Evolutionary conservation across 306 rosid species (phyloP).

Genomic region (Gastrolobium villosum): DNA sequence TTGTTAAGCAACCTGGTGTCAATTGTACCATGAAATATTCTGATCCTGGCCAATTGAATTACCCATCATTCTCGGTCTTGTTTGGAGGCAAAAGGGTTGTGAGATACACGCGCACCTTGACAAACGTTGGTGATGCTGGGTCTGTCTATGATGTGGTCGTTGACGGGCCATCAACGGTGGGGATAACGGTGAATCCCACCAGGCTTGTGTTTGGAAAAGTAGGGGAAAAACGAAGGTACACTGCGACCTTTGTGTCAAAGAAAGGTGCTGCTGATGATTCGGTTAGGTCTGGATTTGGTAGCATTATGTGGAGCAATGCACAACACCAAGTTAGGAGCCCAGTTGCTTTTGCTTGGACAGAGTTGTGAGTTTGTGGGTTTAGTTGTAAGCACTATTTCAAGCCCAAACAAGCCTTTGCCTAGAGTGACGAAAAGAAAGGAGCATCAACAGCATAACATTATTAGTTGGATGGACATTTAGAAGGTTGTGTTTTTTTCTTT

Average conservation of each 20-base stretch:
- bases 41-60: slow-evolving; percentile 86
- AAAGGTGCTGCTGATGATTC: slow-evolving; percentile 43
- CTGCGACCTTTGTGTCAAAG: slow-evolving; percentile 73
- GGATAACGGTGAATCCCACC: slow-evolving; percentile 64
- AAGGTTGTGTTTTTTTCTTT: slow-evolving; percentile 30
- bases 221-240: slow-evolving; percentile 73
- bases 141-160: slow-evolving; percentile 62
- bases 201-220: slow-evolving; percentile 68
- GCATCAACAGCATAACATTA: slow-evolving; percentile 32
- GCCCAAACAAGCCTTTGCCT: slow-evolving; percentile 8
- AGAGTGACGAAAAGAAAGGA: neutral
- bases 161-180: slow-evolving; percentile 62
- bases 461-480: slow-evolving; percentile 32
- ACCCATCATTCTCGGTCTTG: slow-evolving; percentile 84
- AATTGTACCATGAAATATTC: slow-evolving; percentile 63
- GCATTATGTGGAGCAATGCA: slow-evolving; percentile 75
- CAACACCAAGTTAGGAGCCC: slow-evolving; percentile 82
- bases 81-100: slow-evolving; percentile 78
- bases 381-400: neutral
- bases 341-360: slow-evolving; percentile 79
- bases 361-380: slow-evolving; percentile 46
- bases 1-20: slow-evolving; percentile 62
- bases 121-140: slow-evolving; percentile 74
- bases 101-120: slow-evolving; percentile 71
- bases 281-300: slow-evolving; percentile 69